phyloP scores from a whole-genome alignment of 2,329 filamentous ascomycete species.

The Blumeria hordei region DNA sequence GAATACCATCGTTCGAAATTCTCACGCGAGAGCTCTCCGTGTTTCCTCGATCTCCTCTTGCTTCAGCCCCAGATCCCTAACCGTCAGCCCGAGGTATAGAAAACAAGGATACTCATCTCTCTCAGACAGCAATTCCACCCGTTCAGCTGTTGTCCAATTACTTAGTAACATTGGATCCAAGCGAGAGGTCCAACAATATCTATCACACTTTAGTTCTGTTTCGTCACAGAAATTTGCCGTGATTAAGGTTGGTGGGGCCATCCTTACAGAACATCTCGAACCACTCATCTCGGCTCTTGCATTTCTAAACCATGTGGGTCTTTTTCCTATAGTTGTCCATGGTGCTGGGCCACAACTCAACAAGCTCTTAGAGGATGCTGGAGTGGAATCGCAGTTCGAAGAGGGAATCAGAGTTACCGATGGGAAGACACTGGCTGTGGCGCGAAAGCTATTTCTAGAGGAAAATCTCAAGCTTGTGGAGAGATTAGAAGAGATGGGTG shows the following conservation, averaged over 20 bases:
- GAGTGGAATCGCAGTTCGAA: slow-evolving; percentile 85
- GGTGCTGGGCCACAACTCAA: slow-evolving; percentile 91
- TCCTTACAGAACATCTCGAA: slow-evolving; percentile 81
- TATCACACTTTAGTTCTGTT: slow-evolving; percentile 90
- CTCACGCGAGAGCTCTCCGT: neutral
- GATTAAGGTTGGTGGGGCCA: slow-evolving; percentile 93
- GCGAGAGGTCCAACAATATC: slow-evolving; percentile 89
- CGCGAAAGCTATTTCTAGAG: slow-evolving; percentile 76
- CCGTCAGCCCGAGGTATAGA: neutral
- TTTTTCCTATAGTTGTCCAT: slow-evolving; percentile 90
- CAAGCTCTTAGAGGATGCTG: slow-evolving; percentile 66
- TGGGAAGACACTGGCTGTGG: slow-evolving; percentile 77
- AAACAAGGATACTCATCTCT: slow-evolving; percentile 13
- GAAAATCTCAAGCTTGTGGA: slow-evolving; percentile 88
- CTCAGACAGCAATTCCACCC: slow-evolving; percentile 22
- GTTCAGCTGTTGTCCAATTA: slow-evolving; percentile 67
- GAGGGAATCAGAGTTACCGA: slow-evolving; percentile 93
- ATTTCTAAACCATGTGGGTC: slow-evolving; percentile 80
- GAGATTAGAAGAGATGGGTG: slow-evolving; percentile 70
- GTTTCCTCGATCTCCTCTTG: neutral
- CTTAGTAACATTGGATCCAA: slow-evolving; percentile 92
- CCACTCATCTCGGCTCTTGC: slow-evolving; percentile 72
- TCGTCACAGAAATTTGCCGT: slow-evolving; percentile 94
- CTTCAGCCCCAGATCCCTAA: neutral
- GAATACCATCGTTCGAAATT: no score